A percentile compares a stretch with the other conserved stretches of the same genome.
Evolutionary conservation across 2,329 filamentous ascomycete genomes (phyloP).

Genomic region (Colletotrichum theobromicola): DNA sequence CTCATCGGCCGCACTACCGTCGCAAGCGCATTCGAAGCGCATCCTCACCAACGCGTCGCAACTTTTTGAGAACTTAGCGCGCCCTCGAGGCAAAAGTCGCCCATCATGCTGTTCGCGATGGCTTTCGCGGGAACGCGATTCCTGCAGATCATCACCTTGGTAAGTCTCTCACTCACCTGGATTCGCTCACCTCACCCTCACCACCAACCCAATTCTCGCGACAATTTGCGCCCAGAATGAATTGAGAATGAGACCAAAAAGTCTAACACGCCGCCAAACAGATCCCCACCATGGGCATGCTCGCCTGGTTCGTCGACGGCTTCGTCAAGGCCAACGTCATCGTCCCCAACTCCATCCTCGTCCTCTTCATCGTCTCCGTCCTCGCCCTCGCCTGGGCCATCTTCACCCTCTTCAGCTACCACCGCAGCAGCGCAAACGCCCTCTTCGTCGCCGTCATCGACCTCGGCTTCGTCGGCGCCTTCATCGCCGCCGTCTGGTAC

Average conservation of each 20-base stretch:
- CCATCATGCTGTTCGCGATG: constrained; percentile 66
- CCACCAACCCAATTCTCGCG: background rate
- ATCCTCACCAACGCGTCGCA: background rate
- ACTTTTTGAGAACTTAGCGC: background rate
- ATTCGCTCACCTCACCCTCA: background rate
- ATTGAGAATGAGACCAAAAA: background rate
- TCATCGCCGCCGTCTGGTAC: constrained; percentile 67
- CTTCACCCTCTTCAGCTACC: constrained; percentile 70
- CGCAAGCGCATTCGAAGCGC: constrained; percentile 1
- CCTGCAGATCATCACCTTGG: constrained; percentile 66
- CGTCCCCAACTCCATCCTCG: constrained; percentile 66
- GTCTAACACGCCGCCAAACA: constrained; percentile 30
- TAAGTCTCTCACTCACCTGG: constrained; percentile 39
- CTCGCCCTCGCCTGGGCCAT: constrained; percentile 68
- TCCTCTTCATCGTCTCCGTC: constrained; percentile 71
- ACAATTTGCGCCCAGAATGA: background rate
- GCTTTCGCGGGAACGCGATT: constrained; percentile 69
- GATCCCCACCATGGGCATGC: constrained; percentile 71
- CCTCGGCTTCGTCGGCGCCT: constrained; percentile 65
- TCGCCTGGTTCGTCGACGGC: constrained; percentile 68
- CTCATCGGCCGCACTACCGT: background rate
- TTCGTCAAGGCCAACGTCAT: constrained; percentile 62
- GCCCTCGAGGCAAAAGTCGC: background rate
- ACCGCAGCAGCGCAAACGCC: constrained; percentile 65
- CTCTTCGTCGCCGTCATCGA: constrained; percentile 66